These are phyloP conservation scores for Lachancea nothofagi DNA, from an alignment of 805 yeast species.

Conservation along the genomic window DNA sequence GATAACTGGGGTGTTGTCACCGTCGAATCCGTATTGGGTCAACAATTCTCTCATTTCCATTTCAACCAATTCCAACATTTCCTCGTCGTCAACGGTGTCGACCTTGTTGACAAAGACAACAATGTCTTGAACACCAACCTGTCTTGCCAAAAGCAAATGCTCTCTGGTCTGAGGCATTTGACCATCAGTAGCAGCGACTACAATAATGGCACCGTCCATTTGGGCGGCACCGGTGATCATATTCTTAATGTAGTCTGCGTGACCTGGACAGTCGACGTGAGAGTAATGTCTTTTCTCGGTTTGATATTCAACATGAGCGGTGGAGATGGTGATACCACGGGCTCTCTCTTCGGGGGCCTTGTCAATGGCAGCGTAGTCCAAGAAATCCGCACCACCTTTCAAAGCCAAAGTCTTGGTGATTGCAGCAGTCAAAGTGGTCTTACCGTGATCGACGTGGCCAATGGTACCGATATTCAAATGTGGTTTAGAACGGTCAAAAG, in stretches of 20 bases:
- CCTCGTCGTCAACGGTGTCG: slow-evolving; percentile 96
- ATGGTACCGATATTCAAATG: slow-evolving; percentile 96
- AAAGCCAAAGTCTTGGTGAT: slow-evolving; percentile 89
- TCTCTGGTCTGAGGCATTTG: slow-evolving; percentile 99
- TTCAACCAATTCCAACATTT: slow-evolving; percentile 98
- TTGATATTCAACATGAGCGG: slow-evolving; percentile 97
- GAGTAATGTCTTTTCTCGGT: slow-evolving; percentile 94
- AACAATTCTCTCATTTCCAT: slow-evolving; percentile 99
- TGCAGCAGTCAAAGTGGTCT: slow-evolving; percentile 97
- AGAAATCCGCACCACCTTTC: slow-evolving; percentile 86
- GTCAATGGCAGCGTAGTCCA: slow-evolving; percentile 90
- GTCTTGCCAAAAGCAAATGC: slow-evolving; percentile 96
- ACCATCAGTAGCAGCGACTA: slow-evolving; percentile 98
- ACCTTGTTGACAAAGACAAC: slow-evolving; percentile 98
- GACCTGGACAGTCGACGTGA: slow-evolving; percentile 98
- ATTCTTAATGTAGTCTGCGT: slow-evolving; percentile 96
- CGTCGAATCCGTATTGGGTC: slow-evolving; percentile 89
- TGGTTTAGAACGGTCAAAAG: slow-evolving; percentile 93
- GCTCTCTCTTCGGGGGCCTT: slow-evolving; percentile 99
- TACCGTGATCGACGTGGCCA: slow-evolving; percentile 99
- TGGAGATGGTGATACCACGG: slow-evolving; percentile 97
- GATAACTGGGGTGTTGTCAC: slow-evolving; percentile 94
- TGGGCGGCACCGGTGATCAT: slow-evolving; percentile 99
- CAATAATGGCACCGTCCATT: slow-evolving; percentile 99
- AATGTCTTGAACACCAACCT: slow-evolving; percentile 96